Percentiles rank a stretch among this genome's conserved stretches.
Evolutionary conservation across 371 early-diverging fungal genomes (phyloP).

Genomic region (Mucor ambiguus): DNA sequence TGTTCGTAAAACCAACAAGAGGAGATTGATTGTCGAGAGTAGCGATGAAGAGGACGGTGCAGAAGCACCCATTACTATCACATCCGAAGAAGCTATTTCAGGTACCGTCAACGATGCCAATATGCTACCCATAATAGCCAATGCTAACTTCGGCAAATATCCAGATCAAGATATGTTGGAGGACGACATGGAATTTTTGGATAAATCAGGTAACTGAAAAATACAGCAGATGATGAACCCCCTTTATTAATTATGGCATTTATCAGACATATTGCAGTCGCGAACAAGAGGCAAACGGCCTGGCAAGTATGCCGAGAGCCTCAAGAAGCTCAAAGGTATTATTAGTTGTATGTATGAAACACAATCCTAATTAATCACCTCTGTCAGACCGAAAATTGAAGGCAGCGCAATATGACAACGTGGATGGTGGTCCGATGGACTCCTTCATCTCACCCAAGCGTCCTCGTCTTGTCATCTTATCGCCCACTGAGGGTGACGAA

Average conservation of each 20-base stretch:
- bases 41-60: background rate
- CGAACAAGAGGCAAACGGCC: conserved; percentile 23
- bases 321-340: conserved; percentile 23
- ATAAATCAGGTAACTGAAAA: background rate
- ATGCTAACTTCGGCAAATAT: background rate
- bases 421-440: conserved; percentile 23
- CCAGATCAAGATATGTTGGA: too few species aligned
- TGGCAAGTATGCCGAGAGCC: conserved; percentile 16
- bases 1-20: background rate
- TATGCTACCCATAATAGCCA: background rate
- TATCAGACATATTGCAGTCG: conserved; percentile 21
- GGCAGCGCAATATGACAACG: background rate
- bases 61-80: background rate
- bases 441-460: background rate
- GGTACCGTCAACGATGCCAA: background rate
- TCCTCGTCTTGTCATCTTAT: background rate
- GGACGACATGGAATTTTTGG: background rate
- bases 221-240: background rate
- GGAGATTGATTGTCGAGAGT: background rate
- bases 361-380: background rate
- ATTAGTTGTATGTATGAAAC: background rate
- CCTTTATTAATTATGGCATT: background rate
- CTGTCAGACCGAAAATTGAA: conserved; percentile 19
- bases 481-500: background rate
- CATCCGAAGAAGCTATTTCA: background rate